Evolutionary conservation across 148 eudicot genomes (phyloP), one percentile per base, ranked within the genome.

Genomic region (Hydrangea macrophylla): DNA sequence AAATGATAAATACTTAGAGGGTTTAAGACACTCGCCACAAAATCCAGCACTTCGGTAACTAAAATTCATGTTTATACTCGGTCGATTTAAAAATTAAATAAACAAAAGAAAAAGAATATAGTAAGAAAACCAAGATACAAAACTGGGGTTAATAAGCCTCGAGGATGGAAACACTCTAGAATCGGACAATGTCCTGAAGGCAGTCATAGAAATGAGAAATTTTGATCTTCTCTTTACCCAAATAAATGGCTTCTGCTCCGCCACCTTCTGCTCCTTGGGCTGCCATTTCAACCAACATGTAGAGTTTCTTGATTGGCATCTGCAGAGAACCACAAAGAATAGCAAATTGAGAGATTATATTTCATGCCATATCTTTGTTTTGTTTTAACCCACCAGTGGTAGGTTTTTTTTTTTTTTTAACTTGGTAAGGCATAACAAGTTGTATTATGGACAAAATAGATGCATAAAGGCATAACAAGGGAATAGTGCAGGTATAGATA

Each of bases 211-310:
- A 88, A 78, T 93, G 98, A 65, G 87, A 71, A 22, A 93, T 81
- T 62, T 82, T 69, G 48, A 93, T 90, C 83, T 82, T 93, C 63
- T 88, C 87, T 71, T 78, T 69, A 64, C 98, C 98, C 0, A 90
- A 86, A 73, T 81, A 93, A 58, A 88, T 85, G 64, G 92, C 86
- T 70, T 93, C 98, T 17, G 96, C 92, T 73, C 78, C 79, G 58
- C 98, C 96, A 35, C 98, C 98, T 10, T 79, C 73, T 67, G 84
- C 94, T 62, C 96, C 98, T 81, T 90, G 98, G 67, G 98, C 98
- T 60, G 98, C 94, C 98, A 92, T 92, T 73, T 90, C 98, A 53
- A 90, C 73, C 18, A 90, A 73, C 96, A 90, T 90, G 78, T 90
- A 90, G 9, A 92, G 58, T 82, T 85, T 92, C 90, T 92, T 92